Evolutionary conservation across 768 basidiomycete genomes (phyloP).

Genomic region (Leccinum broughii): DNA sequence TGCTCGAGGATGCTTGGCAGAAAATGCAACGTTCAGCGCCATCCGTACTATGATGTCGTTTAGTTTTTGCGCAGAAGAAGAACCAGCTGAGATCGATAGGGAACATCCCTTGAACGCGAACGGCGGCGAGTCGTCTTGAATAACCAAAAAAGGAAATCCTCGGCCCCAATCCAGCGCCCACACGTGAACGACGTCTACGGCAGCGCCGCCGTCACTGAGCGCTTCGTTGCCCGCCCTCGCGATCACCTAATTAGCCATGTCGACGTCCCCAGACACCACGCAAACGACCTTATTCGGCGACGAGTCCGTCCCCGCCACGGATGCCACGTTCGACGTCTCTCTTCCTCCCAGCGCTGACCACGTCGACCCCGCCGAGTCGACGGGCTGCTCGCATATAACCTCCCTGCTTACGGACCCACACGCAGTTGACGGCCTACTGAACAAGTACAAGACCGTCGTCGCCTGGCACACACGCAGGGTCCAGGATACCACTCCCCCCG

Average conservation of each 20-base stretch:
- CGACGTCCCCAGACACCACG: slow-evolving; percentile 31
- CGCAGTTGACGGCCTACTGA: slow-evolving; percentile 32
- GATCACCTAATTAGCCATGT: slow-evolving; percentile 16
- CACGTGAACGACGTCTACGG: slow-evolving; percentile 1
- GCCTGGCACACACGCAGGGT: slow-evolving; percentile 53
- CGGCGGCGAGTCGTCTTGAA: too few species aligned
- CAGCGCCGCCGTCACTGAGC: neutral
- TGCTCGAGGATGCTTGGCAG: slow-evolving; percentile 42
- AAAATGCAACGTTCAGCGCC: slow-evolving; percentile 31
- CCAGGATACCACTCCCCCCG: slow-evolving; percentile 47
- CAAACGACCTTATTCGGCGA: slow-evolving; percentile 33
- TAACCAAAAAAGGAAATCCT: slow-evolving; percentile 17
- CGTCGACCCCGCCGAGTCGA: slow-evolving; percentile 8
- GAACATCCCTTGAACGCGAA: neutral
- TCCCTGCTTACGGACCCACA: slow-evolving; percentile 37
- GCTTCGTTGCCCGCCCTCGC: neutral
- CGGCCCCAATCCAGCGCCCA: neutral
- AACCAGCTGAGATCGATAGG: neutral
- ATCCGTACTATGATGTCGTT: neutral
- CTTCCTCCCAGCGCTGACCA: slow-evolving; percentile 14
- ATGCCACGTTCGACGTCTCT: slow-evolving; percentile 13
- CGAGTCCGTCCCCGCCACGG: slow-evolving; percentile 16
- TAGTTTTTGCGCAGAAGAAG: neutral
- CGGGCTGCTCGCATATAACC: slow-evolving; percentile 44
- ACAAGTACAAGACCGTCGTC: slow-evolving; percentile 55